Percentiles rank a stretch among this genome's conserved stretches.
These are phyloP conservation scores for Pycnococcus provasolii DNA, from an alignment of 139 green algal genomes.

Conservation along the genomic window DNA sequence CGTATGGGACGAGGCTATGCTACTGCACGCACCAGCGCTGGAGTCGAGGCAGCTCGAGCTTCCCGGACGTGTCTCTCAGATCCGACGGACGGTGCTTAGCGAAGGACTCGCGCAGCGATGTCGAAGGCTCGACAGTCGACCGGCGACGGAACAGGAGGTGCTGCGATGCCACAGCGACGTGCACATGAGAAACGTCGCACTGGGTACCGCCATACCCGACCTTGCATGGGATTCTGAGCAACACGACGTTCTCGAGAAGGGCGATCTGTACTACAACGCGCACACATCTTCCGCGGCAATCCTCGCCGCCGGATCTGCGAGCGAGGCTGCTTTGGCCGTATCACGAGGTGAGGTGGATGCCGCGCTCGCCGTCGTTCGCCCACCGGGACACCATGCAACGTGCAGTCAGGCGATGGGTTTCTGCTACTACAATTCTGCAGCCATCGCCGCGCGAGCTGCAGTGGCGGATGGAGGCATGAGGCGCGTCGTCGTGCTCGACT, in stretches of 20 bases:
- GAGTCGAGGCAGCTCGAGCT: too few relatives aligned
- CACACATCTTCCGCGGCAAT: neutral
- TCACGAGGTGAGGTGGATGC: slow-evolving; percentile 10
- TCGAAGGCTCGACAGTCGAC: too few relatives aligned
- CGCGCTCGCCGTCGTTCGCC: slow-evolving; percentile 51
- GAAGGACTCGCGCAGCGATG: too few relatives aligned
- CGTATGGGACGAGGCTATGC: too few relatives aligned
- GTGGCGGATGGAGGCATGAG: slow-evolving; percentile 20
- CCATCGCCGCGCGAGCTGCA: slow-evolving; percentile 27
- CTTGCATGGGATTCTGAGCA: neutral
- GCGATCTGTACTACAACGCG: slow-evolving; percentile 18
- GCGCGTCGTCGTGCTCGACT: slow-evolving; percentile 63
- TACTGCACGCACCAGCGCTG: too few relatives aligned
- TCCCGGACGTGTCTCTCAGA: too few relatives aligned
- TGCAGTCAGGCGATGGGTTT: slow-evolving; percentile 48
- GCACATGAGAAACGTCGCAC: slow-evolving; percentile 4
- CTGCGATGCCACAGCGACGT: neutral
- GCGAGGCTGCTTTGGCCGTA: neutral
- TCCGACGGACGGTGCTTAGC: too few relatives aligned
- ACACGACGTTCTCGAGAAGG: neutral
- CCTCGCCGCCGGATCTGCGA: slow-evolving; percentile 8
- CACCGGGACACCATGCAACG: slow-evolving; percentile 60
- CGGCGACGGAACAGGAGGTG: slow-evolving; percentile 17
- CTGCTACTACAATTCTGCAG: slow-evolving; percentile 65
- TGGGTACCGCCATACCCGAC: neutral